These are phyloP conservation scores for Xylaria telfairii DNA, from an alignment of 495 filamentous ascomycete species.

Conservation along the genomic window DNA sequence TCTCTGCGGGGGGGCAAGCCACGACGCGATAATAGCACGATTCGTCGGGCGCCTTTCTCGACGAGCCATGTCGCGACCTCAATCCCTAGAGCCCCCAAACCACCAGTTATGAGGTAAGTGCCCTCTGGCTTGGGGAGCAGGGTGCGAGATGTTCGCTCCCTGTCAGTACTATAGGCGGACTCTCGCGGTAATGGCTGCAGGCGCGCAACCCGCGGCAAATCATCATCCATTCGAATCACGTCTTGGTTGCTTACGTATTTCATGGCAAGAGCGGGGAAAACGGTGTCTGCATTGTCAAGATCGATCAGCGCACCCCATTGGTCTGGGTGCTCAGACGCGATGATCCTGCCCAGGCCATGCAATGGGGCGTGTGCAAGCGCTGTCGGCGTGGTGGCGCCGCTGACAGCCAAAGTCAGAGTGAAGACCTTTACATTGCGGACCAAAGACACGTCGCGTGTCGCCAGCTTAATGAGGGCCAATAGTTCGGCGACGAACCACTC, in stretches of 20 bases:
- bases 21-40: slow-evolving; percentile 50
- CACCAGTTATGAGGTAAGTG: slow-evolving; percentile 56
- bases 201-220: slow-evolving; percentile 40
- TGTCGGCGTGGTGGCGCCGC: slow-evolving; percentile 27
- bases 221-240: slow-evolving; percentile 45
- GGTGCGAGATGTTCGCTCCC: not conserved
- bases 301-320: slow-evolving; percentile 47
- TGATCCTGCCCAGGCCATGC: slow-evolving; percentile 45
- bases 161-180: slow-evolving; percentile 15
- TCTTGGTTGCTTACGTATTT: slow-evolving; percentile 47
- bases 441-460: slow-evolving; percentile 20
- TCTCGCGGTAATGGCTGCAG: slow-evolving; percentile 41
- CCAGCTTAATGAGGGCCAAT: too few relatives aligned
- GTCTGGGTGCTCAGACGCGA: slow-evolving; percentile 48
- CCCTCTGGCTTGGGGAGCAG: slow-evolving; percentile 43
- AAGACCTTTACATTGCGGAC: slow-evolving; percentile 36
- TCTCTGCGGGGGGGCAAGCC: slow-evolving; percentile 37
- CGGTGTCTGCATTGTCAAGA: slow-evolving; percentile 24
- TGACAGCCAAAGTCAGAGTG: slow-evolving; percentile 30
- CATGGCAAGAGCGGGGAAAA: slow-evolving; percentile 40
- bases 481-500: too few relatives aligned
- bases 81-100: slow-evolving; percentile 52
- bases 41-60: slow-evolving; percentile 46
- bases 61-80: slow-evolving; percentile 46
- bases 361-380: slow-evolving; percentile 46